These are phyloP conservation scores for Saturnispora saitoi DNA, from an alignment of 805 yeast genomes.

Conservation along the genomic window DNA sequence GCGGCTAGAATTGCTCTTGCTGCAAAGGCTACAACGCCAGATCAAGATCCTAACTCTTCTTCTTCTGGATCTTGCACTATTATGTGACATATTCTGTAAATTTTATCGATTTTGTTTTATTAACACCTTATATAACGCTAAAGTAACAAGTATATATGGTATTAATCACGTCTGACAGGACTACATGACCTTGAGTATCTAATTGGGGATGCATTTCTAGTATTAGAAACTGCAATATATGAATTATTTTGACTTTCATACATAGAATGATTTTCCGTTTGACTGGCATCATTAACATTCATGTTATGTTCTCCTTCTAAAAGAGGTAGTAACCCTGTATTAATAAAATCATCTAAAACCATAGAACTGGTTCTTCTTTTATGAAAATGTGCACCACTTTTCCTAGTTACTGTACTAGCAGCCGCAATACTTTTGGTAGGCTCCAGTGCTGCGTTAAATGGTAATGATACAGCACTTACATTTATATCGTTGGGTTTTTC, in stretches of 20 bases:
- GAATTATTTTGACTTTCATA: conserved; percentile 12
- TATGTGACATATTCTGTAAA: conserved; percentile 15
- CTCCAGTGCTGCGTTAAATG: conserved; percentile 16
- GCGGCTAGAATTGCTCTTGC: conserved; percentile 95
- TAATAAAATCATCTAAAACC: conserved; percentile 24
- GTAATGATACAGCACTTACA: not conserved
- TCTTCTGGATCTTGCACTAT: conserved; percentile 18
- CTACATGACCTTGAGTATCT: conserved; percentile 8
- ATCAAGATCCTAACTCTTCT: conserved; percentile 31
- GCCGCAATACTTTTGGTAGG: conserved; percentile 13
- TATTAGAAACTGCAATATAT: conserved; percentile 12
- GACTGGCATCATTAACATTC: not conserved
- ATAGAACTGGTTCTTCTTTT: conserved; percentile 20
- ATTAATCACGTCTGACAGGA: conserved; percentile 5
- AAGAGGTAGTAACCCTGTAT: conserved; percentile 18
- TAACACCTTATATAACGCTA: not conserved
- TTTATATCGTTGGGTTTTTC: not conserved
- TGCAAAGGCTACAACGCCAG: conserved; percentile 45
- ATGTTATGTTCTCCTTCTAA: conserved; percentile 9
- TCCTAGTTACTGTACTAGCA: conserved; percentile 13
- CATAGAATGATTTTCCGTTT: conserved; percentile 17
- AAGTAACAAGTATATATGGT: not conserved
- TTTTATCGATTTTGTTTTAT: conserved; percentile 4
- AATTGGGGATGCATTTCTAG: conserved; percentile 3
- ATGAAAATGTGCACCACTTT: conserved; percentile 16